A percentile compares a stretch with the other conserved stretches of the same genome.
Conservation (phyloP, 2,329 filamentous ascomycete species). For the Immersiporthe knoxdaviesiana region DNA sequence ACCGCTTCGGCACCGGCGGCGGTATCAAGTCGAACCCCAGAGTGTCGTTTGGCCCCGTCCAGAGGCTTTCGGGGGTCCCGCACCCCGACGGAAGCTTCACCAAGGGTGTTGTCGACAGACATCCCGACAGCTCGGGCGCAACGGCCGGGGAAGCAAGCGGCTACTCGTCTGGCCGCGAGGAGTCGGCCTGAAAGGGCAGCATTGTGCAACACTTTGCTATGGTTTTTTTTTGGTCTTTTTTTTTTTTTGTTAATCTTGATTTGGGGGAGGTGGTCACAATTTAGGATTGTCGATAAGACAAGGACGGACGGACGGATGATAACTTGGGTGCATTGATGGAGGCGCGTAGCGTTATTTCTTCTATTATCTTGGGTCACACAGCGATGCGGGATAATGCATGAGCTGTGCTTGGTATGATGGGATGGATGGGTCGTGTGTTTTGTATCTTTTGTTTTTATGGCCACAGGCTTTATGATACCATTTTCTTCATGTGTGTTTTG, state of each 20-base stretch:
- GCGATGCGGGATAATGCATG: not conserved
- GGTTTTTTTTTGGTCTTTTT: too few relatives aligned
- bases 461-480: not conserved
- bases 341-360: not conserved
- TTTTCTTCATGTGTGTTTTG: not conserved
- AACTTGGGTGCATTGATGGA: not conserved
- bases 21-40: not conserved
- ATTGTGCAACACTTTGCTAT: too few relatives aligned
- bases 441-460: not conserved
- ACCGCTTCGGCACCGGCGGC: constrained; percentile 20
- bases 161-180: constrained; percentile 43
- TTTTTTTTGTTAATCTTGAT: too few relatives aligned
- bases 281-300: too few relatives aligned
- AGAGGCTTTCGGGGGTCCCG: constrained; percentile 8
- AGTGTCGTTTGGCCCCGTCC: not conserved
- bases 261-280: too few relatives aligned
- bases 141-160: constrained; percentile 46
- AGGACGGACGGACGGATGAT: not conserved
- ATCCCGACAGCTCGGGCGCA: constrained; percentile 44
- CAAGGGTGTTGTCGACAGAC: constrained; percentile 25
- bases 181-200: constrained; percentile 22
- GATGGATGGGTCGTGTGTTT: not conserved
- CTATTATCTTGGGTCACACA: not conserved
- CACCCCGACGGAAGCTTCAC: not conserved
- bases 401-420: not conserved